Evolutionary conservation across 441 rosid genomes (phyloP).

Genomic region (Lagerstroemia fauriei): DNA sequence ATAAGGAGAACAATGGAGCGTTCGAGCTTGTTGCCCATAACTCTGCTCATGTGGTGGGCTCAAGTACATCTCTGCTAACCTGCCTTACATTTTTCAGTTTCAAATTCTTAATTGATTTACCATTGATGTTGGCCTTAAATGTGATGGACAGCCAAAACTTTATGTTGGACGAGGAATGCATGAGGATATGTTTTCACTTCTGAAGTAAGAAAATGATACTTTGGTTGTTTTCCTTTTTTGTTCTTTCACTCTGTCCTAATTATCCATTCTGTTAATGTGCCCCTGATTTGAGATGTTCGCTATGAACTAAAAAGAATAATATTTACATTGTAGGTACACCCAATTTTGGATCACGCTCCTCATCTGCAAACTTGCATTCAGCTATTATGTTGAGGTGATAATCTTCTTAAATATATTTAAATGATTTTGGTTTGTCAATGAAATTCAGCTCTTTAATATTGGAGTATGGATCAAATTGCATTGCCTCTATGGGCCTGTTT

Average conservation of each 20-base stretch:
- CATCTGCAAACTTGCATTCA: constrained; percentile 89
- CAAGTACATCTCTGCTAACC: constrained; percentile 56
- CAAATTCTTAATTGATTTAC: not conserved
- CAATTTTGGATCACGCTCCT: constrained; percentile 87
- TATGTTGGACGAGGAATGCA: constrained; percentile 99
- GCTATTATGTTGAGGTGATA: constrained; percentile 93
- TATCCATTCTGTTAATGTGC: not conserved
- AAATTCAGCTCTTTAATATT: not conserved
- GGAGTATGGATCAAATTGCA: not conserved
- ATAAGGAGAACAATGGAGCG: constrained; percentile 80
- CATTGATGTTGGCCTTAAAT: not conserved
- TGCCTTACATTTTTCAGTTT: constrained; percentile 6
- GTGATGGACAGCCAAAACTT: constrained; percentile 67
- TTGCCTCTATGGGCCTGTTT: not conserved
- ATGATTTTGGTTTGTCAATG: not conserved
- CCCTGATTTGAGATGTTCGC: not conserved
- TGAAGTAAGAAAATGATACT: constrained; percentile 59
- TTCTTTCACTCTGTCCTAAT: not conserved
- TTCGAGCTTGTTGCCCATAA: constrained; percentile 72
- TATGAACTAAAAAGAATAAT: not conserved
- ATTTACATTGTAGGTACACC: constrained; percentile 62
- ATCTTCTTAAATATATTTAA: constrained; percentile 7
- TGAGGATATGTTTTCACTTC: constrained; percentile 77
- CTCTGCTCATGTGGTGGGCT: constrained; percentile 96
- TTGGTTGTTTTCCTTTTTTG: not conserved